Base-by-base conservation (phyloP, 2,329 filamentous ascomycete genomes). In the Monilinia vaccinii-corymbosi region DNA sequence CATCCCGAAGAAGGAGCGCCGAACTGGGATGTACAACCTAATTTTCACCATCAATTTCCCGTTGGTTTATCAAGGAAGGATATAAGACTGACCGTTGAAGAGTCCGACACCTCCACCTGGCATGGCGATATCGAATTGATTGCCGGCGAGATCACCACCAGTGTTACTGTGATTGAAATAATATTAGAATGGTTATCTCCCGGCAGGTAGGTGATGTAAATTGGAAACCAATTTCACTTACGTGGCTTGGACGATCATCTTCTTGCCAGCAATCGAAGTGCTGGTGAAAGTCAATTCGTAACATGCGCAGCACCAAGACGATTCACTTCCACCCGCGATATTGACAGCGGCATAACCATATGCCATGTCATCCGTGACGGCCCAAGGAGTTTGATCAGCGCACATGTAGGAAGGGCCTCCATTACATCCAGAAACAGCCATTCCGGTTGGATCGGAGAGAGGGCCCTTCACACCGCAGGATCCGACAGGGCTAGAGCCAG, bases 271-370 rank as follows among this genome's bases (percentile, higher is more conserved):
- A 32, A 82, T 76, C 11, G 78, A 72, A 9, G 79, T 79, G 46
- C 71, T 73, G 1, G 76, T 79, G 66, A 80, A 80, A 3, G 67
- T 70, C 55, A 69, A 69, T 70, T 81, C 77, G 68, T 85, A 87
- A 72, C 84, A 87, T 52, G 79, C 80, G 69, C 85, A 88, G 74
- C 85, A 88, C 81, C 83, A 86, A 18, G 73, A 76, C 1, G 75
- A 73, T 71, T 87, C 85, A 7, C 74, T 78, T 48, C 78, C 77
- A 28, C 81, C 81, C 2, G 71, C 69, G 63, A 87, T 76, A 52
- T 75, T 77, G 23, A 59, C 57, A 11, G 85, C 84, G 1, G 85
- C 83, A 67, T 83, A 88, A 16, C 85, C 85, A 67, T 87, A 88
- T 13, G 57, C 77, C 14, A 84, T 67, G 11, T 75, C 75, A 56